Percentiles rank a stretch among this genome's conserved stretches.
phyloP scores from a whole-genome alignment of 306 rosid species.

The Oemleria cerasiformis region DNA sequence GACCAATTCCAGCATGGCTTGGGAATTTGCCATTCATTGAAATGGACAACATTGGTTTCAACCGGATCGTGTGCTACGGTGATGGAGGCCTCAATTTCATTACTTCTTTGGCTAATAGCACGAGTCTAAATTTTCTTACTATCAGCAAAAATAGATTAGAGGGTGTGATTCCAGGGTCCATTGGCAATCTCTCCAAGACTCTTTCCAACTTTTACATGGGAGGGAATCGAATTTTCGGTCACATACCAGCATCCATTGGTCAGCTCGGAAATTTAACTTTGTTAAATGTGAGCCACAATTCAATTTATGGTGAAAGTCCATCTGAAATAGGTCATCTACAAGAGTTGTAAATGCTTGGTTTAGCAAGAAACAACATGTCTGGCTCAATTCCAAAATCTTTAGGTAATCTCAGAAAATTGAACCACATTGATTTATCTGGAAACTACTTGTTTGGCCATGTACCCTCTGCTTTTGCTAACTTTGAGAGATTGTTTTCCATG shows the following conservation, averaged over 20 bases:
- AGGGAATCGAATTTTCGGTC: conserved; percentile 52
- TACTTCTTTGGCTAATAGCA: conserved; percentile 53
- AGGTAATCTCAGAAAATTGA: conserved; percentile 48
- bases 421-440: conserved; percentile 48
- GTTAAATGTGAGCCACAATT: conserved; percentile 55
- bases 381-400: conserved; percentile 57
- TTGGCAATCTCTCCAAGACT: conserved; percentile 68
- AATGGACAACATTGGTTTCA: conserved; percentile 58
- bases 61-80: conserved; percentile 44
- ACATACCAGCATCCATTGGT: conserved; percentile 56
- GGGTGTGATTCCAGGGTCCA: conserved; percentile 60
- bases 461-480: conserved; percentile 46
- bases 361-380: conserved; percentile 45
- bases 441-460: conserved; percentile 46
- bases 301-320: conserved; percentile 58
- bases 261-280: conserved; percentile 45
- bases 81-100: conserved; percentile 46
- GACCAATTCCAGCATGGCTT: conserved; percentile 66
- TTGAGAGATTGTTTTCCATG: conserved; percentile 45
- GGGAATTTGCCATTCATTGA: conserved; percentile 55
- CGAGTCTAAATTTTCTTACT: conserved; percentile 42
- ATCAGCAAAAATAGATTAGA: conserved; percentile 49
- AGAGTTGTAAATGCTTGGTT: conserved; percentile 42
- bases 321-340: conserved; percentile 44
- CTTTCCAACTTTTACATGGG: conserved; percentile 58